These are phyloP conservation scores for Heterobasidion parviporum DNA, from an alignment of 1,284 basidiomycete species.

Conservation along the genomic window DNA sequence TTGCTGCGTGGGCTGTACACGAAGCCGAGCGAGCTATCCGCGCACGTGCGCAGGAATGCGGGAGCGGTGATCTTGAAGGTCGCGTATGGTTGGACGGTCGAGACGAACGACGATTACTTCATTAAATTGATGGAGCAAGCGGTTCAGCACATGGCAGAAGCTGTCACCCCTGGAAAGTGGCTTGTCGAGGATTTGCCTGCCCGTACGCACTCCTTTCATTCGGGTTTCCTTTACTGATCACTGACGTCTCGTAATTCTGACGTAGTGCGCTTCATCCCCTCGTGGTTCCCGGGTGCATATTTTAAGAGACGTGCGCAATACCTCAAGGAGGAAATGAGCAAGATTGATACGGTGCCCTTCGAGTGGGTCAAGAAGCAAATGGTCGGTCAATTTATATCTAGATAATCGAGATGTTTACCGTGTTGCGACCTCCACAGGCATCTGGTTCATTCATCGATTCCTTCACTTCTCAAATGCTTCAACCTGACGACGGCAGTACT, in stretches of 20 bases:
- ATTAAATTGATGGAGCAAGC: slow-evolving; percentile 16
- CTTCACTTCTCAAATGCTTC: slow-evolving; percentile 27
- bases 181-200: slow-evolving; percentile 16
- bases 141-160: slow-evolving; percentile 4
- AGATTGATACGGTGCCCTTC: slow-evolving; percentile 21
- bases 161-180: slow-evolving; percentile 12
- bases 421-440: slow-evolving; percentile 14
- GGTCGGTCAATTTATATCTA: slow-evolving; percentile 9
- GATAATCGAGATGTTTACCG: no score
- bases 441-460: slow-evolving; percentile 24
- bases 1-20: slow-evolving; percentile 27
- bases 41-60: slow-evolving; percentile 24
- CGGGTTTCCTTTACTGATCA: no score
- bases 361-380: slow-evolving; percentile 25
- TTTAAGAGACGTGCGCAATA: slow-evolving; percentile 24
- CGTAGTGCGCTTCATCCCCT: slow-evolving; percentile 30
- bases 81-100: slow-evolving; percentile 28
- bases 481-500: slow-evolving; percentile 15
- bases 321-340: slow-evolving; percentile 7
- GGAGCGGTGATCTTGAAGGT: slow-evolving; percentile 29
- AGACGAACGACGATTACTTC: slow-evolving; percentile 24
- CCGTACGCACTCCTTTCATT: slow-evolving; percentile 7
- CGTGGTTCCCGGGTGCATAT: slow-evolving; percentile 31
- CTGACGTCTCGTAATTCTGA: neutral
- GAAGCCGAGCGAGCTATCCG: slow-evolving; percentile 27